A percentile compares a stretch with the other conserved stretches of the same genome.
These are phyloP conservation scores for Solanum hybrid DNA, from an alignment of 305 asterid genomes.

Conservation along the genomic window DNA sequence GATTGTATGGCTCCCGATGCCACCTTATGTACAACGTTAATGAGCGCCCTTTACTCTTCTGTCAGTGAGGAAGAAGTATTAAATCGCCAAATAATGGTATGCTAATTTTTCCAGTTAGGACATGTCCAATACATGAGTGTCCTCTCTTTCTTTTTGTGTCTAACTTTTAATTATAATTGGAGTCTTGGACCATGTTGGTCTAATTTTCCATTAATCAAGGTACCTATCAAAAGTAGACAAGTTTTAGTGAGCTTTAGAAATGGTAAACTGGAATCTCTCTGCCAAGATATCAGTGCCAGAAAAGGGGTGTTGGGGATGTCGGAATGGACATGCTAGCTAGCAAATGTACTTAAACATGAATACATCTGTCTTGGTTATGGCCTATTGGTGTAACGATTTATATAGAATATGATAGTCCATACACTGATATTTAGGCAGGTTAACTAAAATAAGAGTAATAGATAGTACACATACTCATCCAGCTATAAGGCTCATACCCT, in stretches of 20 bases:
- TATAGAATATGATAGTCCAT: neutral
- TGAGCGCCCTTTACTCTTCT: constrained; percentile 79
- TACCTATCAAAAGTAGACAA: neutral
- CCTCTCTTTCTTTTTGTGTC: neutral
- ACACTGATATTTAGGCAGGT: neutral
- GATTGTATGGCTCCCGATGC: constrained; percentile 67
- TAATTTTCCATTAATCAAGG: neutral
- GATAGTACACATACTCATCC: neutral
- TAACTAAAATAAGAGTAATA: neutral
- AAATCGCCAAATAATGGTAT: constrained; percentile 77
- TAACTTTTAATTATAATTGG: neutral
- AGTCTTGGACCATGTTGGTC: neutral
- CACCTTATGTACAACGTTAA: constrained; percentile 73
- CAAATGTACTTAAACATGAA: neutral
- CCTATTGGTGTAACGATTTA: neutral
- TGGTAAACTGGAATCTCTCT: neutral
- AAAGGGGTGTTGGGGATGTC: neutral
- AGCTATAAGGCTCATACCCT: neutral
- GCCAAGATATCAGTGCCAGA: neutral
- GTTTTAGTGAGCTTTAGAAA: neutral
- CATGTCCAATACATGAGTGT: neutral
- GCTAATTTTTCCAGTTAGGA: constrained; percentile 1
- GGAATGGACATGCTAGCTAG: neutral
- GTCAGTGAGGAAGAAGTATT: constrained; percentile 70
- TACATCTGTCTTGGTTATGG: neutral